Percentiles rank a stretch among this genome's conserved stretches.
phyloP scores from a whole-genome alignment of 2,329 filamentous ascomycete genomes.

The Chrysoporthe cubensis region DNA sequence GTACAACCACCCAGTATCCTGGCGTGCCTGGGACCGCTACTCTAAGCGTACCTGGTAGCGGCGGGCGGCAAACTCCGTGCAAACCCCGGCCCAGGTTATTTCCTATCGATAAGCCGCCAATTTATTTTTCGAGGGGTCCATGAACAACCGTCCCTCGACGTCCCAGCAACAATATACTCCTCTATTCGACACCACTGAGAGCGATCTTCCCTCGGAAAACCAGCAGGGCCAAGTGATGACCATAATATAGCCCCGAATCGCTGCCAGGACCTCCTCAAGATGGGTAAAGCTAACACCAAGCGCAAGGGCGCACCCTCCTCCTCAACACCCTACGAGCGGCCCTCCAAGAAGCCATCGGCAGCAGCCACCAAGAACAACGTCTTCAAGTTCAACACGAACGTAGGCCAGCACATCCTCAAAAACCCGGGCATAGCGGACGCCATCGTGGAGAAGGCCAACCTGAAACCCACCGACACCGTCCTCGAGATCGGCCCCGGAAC shows the following conservation, averaged over 20 bases:
- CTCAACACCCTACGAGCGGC: conserved; percentile 41
- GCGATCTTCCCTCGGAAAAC: background rate
- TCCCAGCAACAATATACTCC: background rate
- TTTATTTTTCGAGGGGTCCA: conserved; percentile 13
- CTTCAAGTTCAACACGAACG: conserved; percentile 95
- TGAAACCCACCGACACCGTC: conserved; percentile 89
- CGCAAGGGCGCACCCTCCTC: conserved; percentile 38
- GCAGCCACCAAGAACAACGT: conserved; percentile 69
- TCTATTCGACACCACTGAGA: background rate
- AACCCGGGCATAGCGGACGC: conserved; percentile 80
- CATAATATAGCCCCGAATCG: conserved; percentile 6
- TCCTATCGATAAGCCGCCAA: conserved; percentile 12
- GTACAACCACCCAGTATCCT: too few relatives aligned
- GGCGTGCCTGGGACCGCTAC: too few relatives aligned
- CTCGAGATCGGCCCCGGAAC: conserved; percentile 81
- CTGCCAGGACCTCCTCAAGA: conserved; percentile 28
- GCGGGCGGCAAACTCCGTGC: background rate
- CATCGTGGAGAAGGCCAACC: conserved; percentile 79
- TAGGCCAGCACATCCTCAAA: conserved; percentile 89
- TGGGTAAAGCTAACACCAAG: conserved; percentile 48
- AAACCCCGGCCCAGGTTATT: background rate
- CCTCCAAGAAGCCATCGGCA: conserved; percentile 27
- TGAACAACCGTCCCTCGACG: background rate
- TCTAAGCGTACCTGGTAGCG: too few relatives aligned
- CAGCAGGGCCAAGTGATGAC: conserved; percentile 4